Evolutionary conservation across 2,329 filamentous ascomycete species (phyloP), one percentile per base, ranked within the genome.

Genomic region (Ambrosiella cleistominuta): DNA sequence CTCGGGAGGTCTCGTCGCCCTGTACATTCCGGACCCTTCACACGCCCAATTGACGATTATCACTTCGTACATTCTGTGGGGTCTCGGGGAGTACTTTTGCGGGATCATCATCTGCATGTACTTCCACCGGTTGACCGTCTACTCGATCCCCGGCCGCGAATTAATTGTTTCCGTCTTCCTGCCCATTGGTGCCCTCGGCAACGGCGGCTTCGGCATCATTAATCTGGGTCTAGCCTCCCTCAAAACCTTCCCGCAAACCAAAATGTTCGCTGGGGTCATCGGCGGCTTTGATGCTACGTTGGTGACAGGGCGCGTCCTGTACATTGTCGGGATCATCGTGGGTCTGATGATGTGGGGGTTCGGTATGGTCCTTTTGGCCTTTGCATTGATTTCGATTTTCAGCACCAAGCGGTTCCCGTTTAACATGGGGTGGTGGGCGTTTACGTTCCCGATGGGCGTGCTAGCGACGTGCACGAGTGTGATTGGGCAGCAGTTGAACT

Each of bases 161-260:
- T 78, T 81, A 58, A 81, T 86, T 49, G 81, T 86, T 8, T 83
- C 78, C 1, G 77, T 80, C 6, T 84, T 86, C 63, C 69, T 87
- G 0, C 83, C 83, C 0, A 71, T 86, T 0, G 82, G 83, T 0
- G 82, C 83, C 0, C 68, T 85, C 0, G 82, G 82, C 0, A 80
- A 84, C 66, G 83, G 82, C 12, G 81, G 79, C 1, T 86, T 78
- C 64, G 76, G 72, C 54, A 74, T 75, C 45, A 72, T 77, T 66
- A 73, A 77, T 62, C 68, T 74, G 2, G 78, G 77, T 6, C 71
- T 72, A 52, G 72, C 75, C 2, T 74, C 77, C 3, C 63, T 74
- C 54, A 63, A 66, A 2, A 59, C 74, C 2, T 65, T 75, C 17
- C 71, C 70, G 0, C 57, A 68, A 47, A 72, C 68, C 1, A 65